Percentiles rank a stretch among this genome's conserved stretches.
Conservation (phyloP, 2,329 filamentous ascomycete genomes). For the Endothia cerciana region DNA sequence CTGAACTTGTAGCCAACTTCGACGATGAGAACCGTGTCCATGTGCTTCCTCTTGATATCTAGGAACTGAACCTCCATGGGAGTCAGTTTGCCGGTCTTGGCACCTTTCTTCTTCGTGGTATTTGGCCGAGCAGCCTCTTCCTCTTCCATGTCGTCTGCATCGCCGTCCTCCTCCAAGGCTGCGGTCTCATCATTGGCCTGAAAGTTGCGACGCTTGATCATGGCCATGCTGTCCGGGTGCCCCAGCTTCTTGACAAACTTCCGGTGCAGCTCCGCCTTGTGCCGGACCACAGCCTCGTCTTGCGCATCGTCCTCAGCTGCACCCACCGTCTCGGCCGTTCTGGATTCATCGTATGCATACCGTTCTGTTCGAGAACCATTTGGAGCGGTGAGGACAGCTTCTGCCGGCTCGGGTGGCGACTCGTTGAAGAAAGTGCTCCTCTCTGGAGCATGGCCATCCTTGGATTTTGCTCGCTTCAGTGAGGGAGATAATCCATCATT, state of each 20-base stretch:
- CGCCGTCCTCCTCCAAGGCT: constrained; percentile 52
- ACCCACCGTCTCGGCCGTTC: constrained; percentile 44
- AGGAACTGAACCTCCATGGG: constrained; percentile 93
- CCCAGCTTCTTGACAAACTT: constrained; percentile 92
- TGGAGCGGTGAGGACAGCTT: constrained; percentile 19
- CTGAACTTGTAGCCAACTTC: constrained; percentile 98
- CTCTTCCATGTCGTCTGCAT: constrained; percentile 61
- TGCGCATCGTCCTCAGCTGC: constrained; percentile 49
- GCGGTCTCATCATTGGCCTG: constrained; percentile 57
- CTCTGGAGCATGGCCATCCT: constrained; percentile 45
- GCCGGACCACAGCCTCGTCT: constrained; percentile 50
- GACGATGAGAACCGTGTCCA: constrained; percentile 87
- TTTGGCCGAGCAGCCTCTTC: constrained; percentile 53
- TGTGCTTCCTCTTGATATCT: constrained; percentile 88
- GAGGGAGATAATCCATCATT: constrained; percentile 46
- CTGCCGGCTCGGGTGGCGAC: constrained; percentile 39
- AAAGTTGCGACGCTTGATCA: constrained; percentile 64
- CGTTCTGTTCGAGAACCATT: constrained; percentile 47
- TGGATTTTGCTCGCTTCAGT: constrained; percentile 50
- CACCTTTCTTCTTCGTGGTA: constrained; percentile 65
- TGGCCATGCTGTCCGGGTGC: constrained; percentile 76
- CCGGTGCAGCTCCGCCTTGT: constrained; percentile 74
- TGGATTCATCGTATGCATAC: constrained; percentile 54
- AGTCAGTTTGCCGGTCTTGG: constrained; percentile 79
- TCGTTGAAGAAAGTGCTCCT: constrained; percentile 44